Conservation (phyloP, 176 grass and related monocot species). For the Areca catechu region DNA sequence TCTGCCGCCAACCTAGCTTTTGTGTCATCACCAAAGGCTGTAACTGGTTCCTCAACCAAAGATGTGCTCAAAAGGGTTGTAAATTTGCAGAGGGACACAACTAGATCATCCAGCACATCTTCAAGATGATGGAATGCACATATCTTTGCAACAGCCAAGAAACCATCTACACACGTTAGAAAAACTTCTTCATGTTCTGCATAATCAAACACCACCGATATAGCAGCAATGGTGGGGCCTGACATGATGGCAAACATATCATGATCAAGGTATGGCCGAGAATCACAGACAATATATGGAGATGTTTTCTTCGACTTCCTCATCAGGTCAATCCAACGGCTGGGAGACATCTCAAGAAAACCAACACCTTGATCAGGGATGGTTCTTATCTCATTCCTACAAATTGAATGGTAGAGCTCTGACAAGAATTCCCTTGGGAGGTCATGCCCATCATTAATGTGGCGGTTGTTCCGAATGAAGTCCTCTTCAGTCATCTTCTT, state of each 20-base stretch:
- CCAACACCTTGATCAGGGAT: constrained; percentile 71
- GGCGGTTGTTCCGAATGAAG: constrained; percentile 90
- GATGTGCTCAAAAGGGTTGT: constrained; percentile 61
- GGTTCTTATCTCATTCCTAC: constrained; percentile 88
- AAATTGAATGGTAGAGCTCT: constrained; percentile 80
- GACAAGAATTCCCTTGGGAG: constrained; percentile 81
- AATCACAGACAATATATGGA: constrained; percentile 56
- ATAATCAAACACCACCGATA: constrained; percentile 95
- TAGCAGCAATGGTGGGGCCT: constrained; percentile 75
- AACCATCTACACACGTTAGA: constrained; percentile 68
- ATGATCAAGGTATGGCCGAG: constrained; percentile 66
- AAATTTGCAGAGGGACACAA: constrained; percentile 88
- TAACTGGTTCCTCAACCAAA: constrained; percentile 67
- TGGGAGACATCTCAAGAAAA: constrained; percentile 88
- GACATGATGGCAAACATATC: constrained; percentile 93
- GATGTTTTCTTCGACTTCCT: constrained; percentile 76
- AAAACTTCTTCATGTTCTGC: constrained; percentile 69
- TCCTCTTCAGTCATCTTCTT: constrained; percentile 99
- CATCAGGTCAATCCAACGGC: constrained; percentile 87
- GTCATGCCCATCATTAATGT: constrained; percentile 83
- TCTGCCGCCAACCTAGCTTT: constrained; percentile 95
- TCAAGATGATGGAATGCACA: constrained; percentile 77
- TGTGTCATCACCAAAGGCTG: constrained; percentile 70
- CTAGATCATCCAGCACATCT: constrained; percentile 87
- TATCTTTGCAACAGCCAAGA: constrained; percentile 79